These are phyloP conservation scores for Sergeia podlipaevii DNA, from an alignment of 208 protist genomes.

Conservation along the genomic window DNA sequence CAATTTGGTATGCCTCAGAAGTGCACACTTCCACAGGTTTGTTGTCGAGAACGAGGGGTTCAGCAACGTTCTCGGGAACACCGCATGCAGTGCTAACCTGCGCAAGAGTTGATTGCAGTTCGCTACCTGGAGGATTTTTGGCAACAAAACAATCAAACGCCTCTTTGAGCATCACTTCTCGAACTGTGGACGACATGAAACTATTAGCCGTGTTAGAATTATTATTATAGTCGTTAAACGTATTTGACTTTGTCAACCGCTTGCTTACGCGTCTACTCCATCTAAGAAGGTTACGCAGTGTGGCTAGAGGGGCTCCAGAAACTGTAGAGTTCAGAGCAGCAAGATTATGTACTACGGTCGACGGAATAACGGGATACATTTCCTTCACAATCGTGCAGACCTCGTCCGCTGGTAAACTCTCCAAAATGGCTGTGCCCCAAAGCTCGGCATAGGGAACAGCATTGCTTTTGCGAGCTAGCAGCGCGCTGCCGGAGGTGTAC, in stretches of 20 bases:
- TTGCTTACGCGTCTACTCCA: slow-evolving; percentile 89
- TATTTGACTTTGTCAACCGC: slow-evolving; percentile 18
- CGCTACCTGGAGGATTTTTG: slow-evolving; percentile 50
- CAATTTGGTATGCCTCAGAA: slow-evolving; percentile 46
- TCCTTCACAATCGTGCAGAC: slow-evolving; percentile 50
- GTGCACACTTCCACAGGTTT: slow-evolving; percentile 53
- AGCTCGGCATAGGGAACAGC: slow-evolving; percentile 76
- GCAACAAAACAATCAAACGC: slow-evolving; percentile 92
- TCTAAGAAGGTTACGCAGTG: slow-evolving; percentile 89
- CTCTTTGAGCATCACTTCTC: slow-evolving; percentile 91
- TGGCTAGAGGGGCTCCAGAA: slow-evolving; percentile 30
- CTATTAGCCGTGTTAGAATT: slow-evolving; percentile 11
- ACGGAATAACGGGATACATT: slow-evolving; percentile 45
- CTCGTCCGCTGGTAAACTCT: slow-evolving; percentile 58
- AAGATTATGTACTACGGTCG: slow-evolving; percentile 35
- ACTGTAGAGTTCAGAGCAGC: slow-evolving; percentile 22
- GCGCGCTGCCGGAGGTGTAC: slow-evolving; percentile 35
- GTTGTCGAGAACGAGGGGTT: slow-evolving; percentile 58
- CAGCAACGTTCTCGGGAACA: slow-evolving; percentile 53
- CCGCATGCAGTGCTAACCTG: slow-evolving; percentile 53
- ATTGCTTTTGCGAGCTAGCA: slow-evolving; percentile 56
- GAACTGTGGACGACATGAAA: slow-evolving; percentile 78
- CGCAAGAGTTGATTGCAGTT: slow-evolving; percentile 27
- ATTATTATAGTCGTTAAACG: slow-evolving; percentile 9
- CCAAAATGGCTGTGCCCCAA: slow-evolving; percentile 75